A percentile compares a stretch with the other conserved stretches of the same genome.
Conservation (phyloP, 2,329 filamentous ascomycete species). For the Fusarium humuli region DNA sequence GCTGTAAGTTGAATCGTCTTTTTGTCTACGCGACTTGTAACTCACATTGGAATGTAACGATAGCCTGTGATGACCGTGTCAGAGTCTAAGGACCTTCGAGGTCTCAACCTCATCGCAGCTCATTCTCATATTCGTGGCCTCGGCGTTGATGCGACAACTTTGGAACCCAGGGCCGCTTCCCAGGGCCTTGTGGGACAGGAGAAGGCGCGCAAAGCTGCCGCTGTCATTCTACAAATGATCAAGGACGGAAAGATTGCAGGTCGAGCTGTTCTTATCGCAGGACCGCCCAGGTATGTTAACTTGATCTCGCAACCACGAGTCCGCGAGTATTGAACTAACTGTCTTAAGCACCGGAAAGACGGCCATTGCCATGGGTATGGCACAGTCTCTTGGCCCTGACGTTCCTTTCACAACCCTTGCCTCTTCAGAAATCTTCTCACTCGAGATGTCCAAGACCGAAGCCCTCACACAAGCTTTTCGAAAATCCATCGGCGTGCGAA, state of each 20-base stretch:
- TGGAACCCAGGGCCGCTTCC: conserved; percentile 85
- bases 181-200: conserved; percentile 97
- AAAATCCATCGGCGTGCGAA: conserved; percentile 96
- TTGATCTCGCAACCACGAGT: not conserved
- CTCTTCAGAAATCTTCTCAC: conserved; percentile 96
- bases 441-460: conserved; percentile 99
- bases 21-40: conserved; percentile 6
- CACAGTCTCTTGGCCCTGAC: conserved; percentile 92
- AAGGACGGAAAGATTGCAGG: conserved; percentile 99
- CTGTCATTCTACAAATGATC: conserved; percentile 97
- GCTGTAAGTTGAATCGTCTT: conserved; percentile 58
- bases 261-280: conserved; percentile 92
- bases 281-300: conserved; percentile 77
- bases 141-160: conserved; percentile 89
- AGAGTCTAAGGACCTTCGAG: conserved; percentile 94
- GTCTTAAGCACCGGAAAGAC: conserved; percentile 89
- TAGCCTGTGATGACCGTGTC: conserved; percentile 81
- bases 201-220: conserved; percentile 95
- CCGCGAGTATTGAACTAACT: conserved; percentile 38
- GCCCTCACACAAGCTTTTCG: conserved; percentile 98
- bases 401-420: conserved; percentile 97
- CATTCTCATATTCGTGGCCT: conserved; percentile 98
- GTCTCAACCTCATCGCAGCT: conserved; percentile 96
- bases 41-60: conserved; percentile 39
- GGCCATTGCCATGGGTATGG: conserved; percentile 98